Percentiles rank a stretch among this genome's conserved stretches.
phyloP scores from a whole-genome alignment of 2,329 filamentous ascomycete species.

The Elsinoe batatas region DNA sequence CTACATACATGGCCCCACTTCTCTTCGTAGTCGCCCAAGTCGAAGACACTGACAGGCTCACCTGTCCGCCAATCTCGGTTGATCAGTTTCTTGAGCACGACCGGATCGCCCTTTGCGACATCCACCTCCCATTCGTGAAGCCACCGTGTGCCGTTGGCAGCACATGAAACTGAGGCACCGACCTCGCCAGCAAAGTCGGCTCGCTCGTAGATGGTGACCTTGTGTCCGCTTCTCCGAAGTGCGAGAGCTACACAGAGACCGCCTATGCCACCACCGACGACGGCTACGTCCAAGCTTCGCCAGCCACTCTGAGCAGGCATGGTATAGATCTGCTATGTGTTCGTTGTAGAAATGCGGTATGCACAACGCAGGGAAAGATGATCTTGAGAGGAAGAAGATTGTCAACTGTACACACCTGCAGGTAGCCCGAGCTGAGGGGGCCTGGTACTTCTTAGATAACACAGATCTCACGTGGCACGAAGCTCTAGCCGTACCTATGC shows the following conservation, averaged over 20 bases:
- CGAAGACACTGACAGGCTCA: slow-evolving; percentile 54
- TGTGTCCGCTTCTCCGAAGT: slow-evolving; percentile 44
- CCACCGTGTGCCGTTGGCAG: slow-evolving; percentile 61
- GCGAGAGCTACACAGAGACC: slow-evolving; percentile 43
- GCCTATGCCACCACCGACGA: slow-evolving; percentile 44
- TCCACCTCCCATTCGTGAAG: slow-evolving; percentile 59
- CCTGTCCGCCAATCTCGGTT: slow-evolving; percentile 62
- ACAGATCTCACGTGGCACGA: background rate
- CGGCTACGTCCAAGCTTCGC: background rate
- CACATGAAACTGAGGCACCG: slow-evolving; percentile 57
- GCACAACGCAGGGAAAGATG: background rate
- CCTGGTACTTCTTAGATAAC: background rate
- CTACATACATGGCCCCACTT: slow-evolving; percentile 48
- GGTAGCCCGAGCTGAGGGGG: background rate
- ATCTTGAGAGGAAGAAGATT: background rate
- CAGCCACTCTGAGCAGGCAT: slow-evolving; percentile 8
- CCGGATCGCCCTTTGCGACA: slow-evolving; percentile 53
- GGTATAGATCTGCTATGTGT: background rate
- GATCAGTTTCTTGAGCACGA: slow-evolving; percentile 56
- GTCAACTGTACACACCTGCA: background rate
- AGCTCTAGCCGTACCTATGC: background rate
- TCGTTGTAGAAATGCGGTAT: background rate
- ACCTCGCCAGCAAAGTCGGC: slow-evolving; percentile 59
- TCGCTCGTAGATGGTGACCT: slow-evolving; percentile 53
- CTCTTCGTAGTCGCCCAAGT: slow-evolving; percentile 54